Evolutionary conservation across 768 basidiomycete species (phyloP).

Genomic region (Collybia sp.): DNA sequence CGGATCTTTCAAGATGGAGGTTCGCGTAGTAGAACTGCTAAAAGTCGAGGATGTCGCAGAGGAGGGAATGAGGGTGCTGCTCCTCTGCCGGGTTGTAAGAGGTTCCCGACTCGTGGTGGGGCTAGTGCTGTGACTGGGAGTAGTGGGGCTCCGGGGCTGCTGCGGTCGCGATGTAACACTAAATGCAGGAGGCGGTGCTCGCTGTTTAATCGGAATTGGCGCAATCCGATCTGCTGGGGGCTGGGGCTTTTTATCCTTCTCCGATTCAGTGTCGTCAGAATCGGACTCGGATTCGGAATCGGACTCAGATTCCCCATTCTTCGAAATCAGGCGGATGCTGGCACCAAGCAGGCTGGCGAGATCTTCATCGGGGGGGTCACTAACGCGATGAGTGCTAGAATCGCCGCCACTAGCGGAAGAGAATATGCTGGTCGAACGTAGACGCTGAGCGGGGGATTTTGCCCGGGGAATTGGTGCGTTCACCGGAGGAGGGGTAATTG

Average conservation of each 20-base stretch:
- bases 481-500: no score
- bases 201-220: slow-evolving; percentile 56
- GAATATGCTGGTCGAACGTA: no score
- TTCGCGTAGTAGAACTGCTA: background rate
- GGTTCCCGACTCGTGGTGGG: slow-evolving; percentile 2
- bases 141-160: slow-evolving; percentile 8
- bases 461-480: no score
- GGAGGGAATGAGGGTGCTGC: slow-evolving; percentile 33
- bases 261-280: slow-evolving; percentile 6
- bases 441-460: no score
- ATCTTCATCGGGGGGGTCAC: slow-evolving; percentile 32
- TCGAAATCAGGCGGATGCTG: slow-evolving; percentile 34
- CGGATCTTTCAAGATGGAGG: slow-evolving; percentile 5
- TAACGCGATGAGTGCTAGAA: background rate
- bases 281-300: background rate
- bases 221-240: slow-evolving; percentile 29
- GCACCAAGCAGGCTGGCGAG: slow-evolving; percentile 38
- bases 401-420: background rate
- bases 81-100: slow-evolving; percentile 26
- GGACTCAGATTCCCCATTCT: slow-evolving; percentile 20
- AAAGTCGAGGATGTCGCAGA: slow-evolving; percentile 15
- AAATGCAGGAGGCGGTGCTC: slow-evolving; percentile 52
- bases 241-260: slow-evolving; percentile 8
- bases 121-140: background rate
- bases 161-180: slow-evolving; percentile 59